phyloP scores from a whole-genome alignment of 768 basidiomycete species.

The Boletus tylopilopsis region DNA sequence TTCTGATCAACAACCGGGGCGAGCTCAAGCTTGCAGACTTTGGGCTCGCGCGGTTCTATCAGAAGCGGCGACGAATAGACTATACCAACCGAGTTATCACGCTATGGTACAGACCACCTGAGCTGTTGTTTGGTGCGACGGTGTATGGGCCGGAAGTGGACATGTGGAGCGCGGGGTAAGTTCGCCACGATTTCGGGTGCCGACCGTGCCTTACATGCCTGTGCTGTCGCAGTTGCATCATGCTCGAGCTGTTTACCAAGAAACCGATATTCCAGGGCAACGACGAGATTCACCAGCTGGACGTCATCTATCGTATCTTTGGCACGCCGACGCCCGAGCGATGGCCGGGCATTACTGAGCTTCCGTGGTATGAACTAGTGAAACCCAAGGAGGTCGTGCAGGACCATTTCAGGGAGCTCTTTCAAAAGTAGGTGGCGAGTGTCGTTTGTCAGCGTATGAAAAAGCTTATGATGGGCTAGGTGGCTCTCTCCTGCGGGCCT shows the following conservation, averaged over 20 bases:
- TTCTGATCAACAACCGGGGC: constrained; percentile 85
- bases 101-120: constrained; percentile 96
- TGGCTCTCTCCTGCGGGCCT: constrained; percentile 85
- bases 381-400: constrained; percentile 76
- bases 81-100: constrained; percentile 99
- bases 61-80: constrained; percentile 83
- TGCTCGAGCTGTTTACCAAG: constrained; percentile 94
- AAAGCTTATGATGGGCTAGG: constrained; percentile 36
- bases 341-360: constrained; percentile 77
- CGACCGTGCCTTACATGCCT: not conserved
- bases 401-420: constrained; percentile 79
- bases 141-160: constrained; percentile 97
- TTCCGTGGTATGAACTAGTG: constrained; percentile 99
- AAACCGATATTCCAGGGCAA: constrained; percentile 97
- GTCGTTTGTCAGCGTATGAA: too few species aligned
- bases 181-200: too few species aligned
- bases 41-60: constrained; percentile 93
- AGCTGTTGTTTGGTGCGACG: constrained; percentile 91
- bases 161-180: constrained; percentile 98
- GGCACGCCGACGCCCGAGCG: constrained; percentile 82
- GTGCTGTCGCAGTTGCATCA: constrained; percentile 96
- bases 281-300: constrained; percentile 96
- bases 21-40: constrained; percentile 97
- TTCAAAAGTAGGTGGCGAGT: constrained; percentile 64
- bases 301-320: constrained; percentile 85